A percentile compares a stretch with the other conserved stretches of the same genome.
Evolutionary conservation across 2,329 filamentous ascomycete genomes (phyloP).

Genomic region (Plectosphaerella sp.): DNA sequence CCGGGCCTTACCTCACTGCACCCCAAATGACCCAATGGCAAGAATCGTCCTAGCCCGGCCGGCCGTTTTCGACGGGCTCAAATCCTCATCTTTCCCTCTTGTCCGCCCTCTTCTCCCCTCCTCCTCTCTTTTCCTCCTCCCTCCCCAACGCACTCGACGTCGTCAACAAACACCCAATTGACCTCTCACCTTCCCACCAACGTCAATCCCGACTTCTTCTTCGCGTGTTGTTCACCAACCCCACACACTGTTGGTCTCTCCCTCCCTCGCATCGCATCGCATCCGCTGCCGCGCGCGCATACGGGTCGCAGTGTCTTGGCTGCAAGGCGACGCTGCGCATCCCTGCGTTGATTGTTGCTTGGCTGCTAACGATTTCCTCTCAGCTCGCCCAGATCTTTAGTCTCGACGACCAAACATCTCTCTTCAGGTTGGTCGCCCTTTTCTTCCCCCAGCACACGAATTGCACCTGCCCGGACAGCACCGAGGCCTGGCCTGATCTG

Average conservation of each 20-base stretch:
- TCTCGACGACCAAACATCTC: background rate
- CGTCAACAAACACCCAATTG: conserved; percentile 5
- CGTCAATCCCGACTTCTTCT: background rate
- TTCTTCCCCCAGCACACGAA: background rate
- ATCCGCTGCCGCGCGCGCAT: no score
- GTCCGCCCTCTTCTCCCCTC: background rate
- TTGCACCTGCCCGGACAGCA: background rate
- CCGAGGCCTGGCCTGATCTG: no score
- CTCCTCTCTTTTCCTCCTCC: background rate
- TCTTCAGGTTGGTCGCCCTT: background rate
- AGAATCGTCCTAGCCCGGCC: background rate
- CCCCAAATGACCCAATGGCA: no score
- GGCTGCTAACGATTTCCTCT: background rate
- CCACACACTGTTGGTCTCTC: background rate
- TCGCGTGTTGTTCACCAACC: conserved; percentile 3
- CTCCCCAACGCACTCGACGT: conserved; percentile 6
- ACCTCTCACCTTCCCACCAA: background rate
- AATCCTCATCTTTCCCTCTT: background rate
- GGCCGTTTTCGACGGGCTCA: background rate
- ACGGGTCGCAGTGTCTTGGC: background rate
- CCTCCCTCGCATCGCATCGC: background rate
- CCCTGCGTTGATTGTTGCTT: background rate
- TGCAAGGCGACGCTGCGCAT: background rate
- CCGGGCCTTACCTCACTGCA: no score
- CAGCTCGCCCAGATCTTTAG: background rate